Evolutionary conservation across 176 grass and related monocot species (phyloP).

Genomic region (Oryza australiensis): DNA sequence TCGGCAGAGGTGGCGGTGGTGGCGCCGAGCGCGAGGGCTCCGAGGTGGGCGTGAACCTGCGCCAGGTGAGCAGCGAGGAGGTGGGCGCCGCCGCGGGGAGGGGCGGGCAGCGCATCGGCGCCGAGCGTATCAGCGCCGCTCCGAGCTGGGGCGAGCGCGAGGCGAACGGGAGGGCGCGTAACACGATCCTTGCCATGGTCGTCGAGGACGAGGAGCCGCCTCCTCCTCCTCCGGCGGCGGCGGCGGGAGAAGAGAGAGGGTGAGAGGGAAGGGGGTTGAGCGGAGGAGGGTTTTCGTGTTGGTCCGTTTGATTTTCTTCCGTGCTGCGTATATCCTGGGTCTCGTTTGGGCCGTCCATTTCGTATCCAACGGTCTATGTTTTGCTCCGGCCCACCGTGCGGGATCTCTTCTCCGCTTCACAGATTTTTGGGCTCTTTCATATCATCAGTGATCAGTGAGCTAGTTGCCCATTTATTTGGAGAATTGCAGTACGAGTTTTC

Average conservation of each 20-base stretch:
- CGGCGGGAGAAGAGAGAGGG: slow-evolving; percentile 31
- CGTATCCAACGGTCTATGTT: background rate
- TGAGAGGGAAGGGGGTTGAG: background rate
- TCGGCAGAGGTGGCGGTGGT: background rate
- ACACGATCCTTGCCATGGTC: slow-evolving; percentile 78
- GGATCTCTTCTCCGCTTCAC: background rate
- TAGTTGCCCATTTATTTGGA: background rate
- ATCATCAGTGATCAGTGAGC: background rate
- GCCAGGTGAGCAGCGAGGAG: slow-evolving; percentile 35
- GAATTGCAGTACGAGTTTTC: background rate
- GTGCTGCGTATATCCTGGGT: background rate
- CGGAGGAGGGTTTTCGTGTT: slow-evolving; percentile 22
- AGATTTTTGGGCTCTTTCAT: background rate
- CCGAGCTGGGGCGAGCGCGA: slow-evolving; percentile 38
- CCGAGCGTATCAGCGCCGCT: slow-evolving; percentile 25
- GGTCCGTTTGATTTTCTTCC: background rate
- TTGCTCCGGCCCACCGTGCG: background rate
- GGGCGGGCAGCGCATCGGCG: background rate
- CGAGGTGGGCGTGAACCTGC: slow-evolving; percentile 42
- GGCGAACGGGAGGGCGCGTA: slow-evolving; percentile 67
- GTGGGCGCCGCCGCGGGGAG: slow-evolving; percentile 21
- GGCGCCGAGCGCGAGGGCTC: slow-evolving; percentile 15
- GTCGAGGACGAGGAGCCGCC: slow-evolving; percentile 4
- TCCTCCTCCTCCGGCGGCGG: background rate
- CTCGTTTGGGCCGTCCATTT: background rate